Evolutionary conservation across 2,329 filamentous ascomycete genomes (phyloP).

Genomic region (Monilinia vaccinii-corymbosi): DNA sequence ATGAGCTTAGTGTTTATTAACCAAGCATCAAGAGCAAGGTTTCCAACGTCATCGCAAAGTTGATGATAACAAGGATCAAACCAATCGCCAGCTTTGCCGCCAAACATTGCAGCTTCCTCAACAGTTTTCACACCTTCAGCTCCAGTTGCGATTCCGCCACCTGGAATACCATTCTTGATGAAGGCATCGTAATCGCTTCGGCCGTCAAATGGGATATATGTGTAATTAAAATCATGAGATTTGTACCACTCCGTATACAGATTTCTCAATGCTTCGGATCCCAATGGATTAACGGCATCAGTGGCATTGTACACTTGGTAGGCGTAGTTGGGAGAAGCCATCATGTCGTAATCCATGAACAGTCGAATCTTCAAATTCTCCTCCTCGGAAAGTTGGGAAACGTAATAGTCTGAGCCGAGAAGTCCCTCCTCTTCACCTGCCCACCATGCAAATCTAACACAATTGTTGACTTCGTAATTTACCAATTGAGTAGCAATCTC

Average conservation of each 20-base stretch:
- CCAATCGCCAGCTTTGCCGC: conserved; percentile 56
- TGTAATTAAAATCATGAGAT: conserved; percentile 52
- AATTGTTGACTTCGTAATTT: conserved; percentile 52
- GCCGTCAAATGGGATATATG: conserved; percentile 66
- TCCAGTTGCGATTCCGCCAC: conserved; percentile 68
- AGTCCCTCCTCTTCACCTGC: conserved; percentile 58
- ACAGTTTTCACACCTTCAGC: conserved; percentile 68
- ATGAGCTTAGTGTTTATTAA: conserved; percentile 56
- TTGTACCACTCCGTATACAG: conserved; percentile 62
- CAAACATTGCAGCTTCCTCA: conserved; percentile 56
- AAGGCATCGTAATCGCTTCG: conserved; percentile 75
- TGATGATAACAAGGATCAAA: conserved; percentile 54
- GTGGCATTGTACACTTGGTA: conserved; percentile 65
- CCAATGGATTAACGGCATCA: conserved; percentile 59
- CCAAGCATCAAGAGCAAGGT: conserved; percentile 52
- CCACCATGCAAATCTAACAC: conserved; percentile 61
- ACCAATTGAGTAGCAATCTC: conserved; percentile 53
- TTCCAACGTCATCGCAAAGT: conserved; percentile 49
- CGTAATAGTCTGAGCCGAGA: conserved; percentile 54
- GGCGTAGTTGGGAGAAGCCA: conserved; percentile 56
- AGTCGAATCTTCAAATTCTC: conserved; percentile 55
- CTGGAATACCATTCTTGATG: conserved; percentile 62
- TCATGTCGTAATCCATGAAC: conserved; percentile 65
- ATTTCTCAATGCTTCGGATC: conserved; percentile 59
- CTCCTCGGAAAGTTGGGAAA: conserved; percentile 41